Percentiles rank a stretch among this genome's conserved stretches.
Evolutionary conservation across 106 monocot genomes (phyloP).

Genomic region (Hemerocallis citrina): DNA sequence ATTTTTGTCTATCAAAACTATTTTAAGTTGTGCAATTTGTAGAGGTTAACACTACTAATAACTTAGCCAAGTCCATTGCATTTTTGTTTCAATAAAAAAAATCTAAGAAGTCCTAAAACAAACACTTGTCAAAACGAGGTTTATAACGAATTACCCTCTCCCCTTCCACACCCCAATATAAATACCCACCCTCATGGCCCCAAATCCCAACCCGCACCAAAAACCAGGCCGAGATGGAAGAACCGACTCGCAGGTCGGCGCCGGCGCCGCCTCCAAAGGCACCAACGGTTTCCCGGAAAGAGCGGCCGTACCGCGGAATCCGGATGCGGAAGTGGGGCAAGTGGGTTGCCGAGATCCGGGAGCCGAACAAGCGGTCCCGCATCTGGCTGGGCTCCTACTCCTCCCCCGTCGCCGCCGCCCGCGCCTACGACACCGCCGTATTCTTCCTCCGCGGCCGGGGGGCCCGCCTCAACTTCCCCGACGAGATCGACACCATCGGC

Average conservation of each 20-base stretch:
- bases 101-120: too few species aligned
- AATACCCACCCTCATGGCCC: neutral
- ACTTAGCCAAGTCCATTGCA: too few species aligned
- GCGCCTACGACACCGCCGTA: constrained; percentile 50
- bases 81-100: too few species aligned
- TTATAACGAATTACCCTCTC: too few species aligned
- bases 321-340: constrained; percentile 68
- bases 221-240: neutral
- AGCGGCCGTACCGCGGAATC: constrained; percentile 19
- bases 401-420: constrained; percentile 44
- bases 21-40: too few species aligned
- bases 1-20: too few species aligned
- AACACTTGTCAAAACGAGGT: too few species aligned
- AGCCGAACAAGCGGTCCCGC: constrained; percentile 52
- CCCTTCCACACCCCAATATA: constrained; percentile 1
- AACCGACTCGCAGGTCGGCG: neutral
- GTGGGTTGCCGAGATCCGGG: constrained; percentile 84
- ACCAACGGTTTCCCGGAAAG: neutral
- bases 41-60: too few species aligned
- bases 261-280: neutral
- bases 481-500: constrained; percentile 3
- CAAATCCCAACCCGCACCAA: neutral
- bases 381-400: constrained; percentile 53
- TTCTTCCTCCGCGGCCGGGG: constrained; percentile 30
- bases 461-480: constrained; percentile 42